A percentile compares a stretch with the other conserved stretches of the same genome.
phyloP scores from a whole-genome alignment of 441 rosid species.

The Oxalis stricta region DNA sequence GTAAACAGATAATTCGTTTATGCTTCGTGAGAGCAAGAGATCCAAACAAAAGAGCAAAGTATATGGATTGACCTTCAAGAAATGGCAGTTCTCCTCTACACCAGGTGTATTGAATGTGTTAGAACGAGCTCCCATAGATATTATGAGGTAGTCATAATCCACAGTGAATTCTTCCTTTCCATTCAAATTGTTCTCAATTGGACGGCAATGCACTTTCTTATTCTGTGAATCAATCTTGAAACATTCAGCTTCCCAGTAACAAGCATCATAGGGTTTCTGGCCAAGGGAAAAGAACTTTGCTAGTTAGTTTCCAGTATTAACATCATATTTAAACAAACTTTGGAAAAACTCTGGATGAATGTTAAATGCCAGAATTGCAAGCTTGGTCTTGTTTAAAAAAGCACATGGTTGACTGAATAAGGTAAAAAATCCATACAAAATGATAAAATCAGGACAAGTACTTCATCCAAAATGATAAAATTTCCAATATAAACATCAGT shows the following conservation, averaged over 20 bases:
- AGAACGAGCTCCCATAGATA: constrained; percentile 89
- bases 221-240: constrained; percentile 64
- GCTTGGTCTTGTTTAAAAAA: no score
- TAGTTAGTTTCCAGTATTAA: neutral
- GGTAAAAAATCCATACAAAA: no score
- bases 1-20: no score
- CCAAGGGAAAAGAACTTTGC: neutral
- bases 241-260: constrained; percentile 84
- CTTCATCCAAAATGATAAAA: neutral
- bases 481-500: no score
- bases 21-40: neutral
- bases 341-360: neutral
- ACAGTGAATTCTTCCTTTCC: constrained; percentile 62
- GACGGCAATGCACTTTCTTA: constrained; percentile 68
- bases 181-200: constrained; percentile 27
- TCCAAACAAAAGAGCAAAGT: neutral
- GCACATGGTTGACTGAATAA: no score
- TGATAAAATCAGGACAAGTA: no score
- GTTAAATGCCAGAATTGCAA: no score
- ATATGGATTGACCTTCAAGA: constrained; percentile 57
- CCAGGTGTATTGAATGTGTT: constrained; percentile 97
- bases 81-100: constrained; percentile 77
- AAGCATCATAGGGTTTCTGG: constrained; percentile 53
- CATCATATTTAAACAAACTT: neutral
- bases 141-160: constrained; percentile 79